Conservation (phyloP, 306 rosid species). For the Cucurbita argyrosperma region DNA sequence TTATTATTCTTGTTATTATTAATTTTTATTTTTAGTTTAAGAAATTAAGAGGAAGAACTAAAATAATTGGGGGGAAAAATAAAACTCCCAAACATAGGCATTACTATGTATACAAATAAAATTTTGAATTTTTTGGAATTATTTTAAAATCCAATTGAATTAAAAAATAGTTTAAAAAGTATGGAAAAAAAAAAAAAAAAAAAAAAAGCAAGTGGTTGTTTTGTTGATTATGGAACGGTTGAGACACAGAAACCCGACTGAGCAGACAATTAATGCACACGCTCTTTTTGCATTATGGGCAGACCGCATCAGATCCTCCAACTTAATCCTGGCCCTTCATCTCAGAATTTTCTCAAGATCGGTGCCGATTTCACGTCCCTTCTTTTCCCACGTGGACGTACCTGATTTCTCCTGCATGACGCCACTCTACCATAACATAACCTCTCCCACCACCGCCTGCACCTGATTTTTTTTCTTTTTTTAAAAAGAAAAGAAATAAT, state of each 20-base stretch:
- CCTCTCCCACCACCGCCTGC: not conserved
- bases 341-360: constrained; percentile 1
- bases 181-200: no score
- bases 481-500: no score
- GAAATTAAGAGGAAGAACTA: not conserved
- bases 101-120: not conserved
- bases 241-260: not conserved
- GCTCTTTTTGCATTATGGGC: not conserved
- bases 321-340: not conserved
- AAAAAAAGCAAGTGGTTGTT: not conserved
- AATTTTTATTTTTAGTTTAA: no score
- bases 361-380: not conserved
- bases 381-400: not conserved
- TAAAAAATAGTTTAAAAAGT: no score
- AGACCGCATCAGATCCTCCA: not conserved
- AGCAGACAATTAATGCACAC: not conserved
- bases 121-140: no score
- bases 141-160: no score
- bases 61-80: not conserved
- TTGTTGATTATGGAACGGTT: constrained; percentile 1
- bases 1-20: not conserved
- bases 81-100: not conserved
- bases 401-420: not conserved
- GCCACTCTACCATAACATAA: not conserved
- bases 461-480: not conserved